These are phyloP conservation scores for Claviceps purpurea DNA, from an alignment of 2,329 filamentous ascomycete species.

Conservation along the genomic window DNA sequence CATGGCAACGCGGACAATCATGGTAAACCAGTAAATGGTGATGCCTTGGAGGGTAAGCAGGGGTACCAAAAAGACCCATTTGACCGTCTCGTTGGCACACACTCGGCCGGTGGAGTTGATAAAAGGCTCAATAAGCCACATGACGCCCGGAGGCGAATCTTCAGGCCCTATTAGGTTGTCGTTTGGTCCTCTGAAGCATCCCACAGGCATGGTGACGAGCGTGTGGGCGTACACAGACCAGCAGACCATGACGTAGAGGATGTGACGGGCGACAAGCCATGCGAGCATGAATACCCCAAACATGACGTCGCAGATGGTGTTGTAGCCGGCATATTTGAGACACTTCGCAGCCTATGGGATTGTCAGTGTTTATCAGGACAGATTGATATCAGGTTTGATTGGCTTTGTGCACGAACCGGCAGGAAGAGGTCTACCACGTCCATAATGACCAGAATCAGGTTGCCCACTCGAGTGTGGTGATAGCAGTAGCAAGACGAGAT, in stretches of 20 bases:
- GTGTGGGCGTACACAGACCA: conserved; percentile 66
- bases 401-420: conserved; percentile 43
- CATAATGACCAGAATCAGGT: conserved; percentile 83
- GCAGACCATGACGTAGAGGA: conserved; percentile 65
- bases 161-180: conserved; percentile 42
- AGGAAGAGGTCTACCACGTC: conserved; percentile 83
- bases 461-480: conserved; percentile 75
- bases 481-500: conserved; percentile 77
- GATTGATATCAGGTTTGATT: neutral
- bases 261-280: conserved; percentile 75
- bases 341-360: conserved; percentile 65
- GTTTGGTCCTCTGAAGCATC: conserved; percentile 55
- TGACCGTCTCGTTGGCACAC: conserved; percentile 67
- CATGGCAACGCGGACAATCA: conserved; percentile 74
- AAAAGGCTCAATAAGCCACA: conserved; percentile 63
- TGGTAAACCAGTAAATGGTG: conserved; percentile 75
- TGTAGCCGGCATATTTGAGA: conserved; percentile 76
- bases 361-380: neutral
- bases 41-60: conserved; percentile 68
- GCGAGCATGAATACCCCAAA: conserved; percentile 77
- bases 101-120: conserved; percentile 56
- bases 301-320: conserved; percentile 62
- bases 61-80: conserved; percentile 61
- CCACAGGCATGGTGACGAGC: conserved; percentile 46
- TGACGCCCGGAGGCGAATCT: conserved; percentile 33